A percentile compares a stretch with the other conserved stretches of the same genome.
phyloP scores from a whole-genome alignment of 257 asterid genomes.

The Scutellaria baicalensis region DNA sequence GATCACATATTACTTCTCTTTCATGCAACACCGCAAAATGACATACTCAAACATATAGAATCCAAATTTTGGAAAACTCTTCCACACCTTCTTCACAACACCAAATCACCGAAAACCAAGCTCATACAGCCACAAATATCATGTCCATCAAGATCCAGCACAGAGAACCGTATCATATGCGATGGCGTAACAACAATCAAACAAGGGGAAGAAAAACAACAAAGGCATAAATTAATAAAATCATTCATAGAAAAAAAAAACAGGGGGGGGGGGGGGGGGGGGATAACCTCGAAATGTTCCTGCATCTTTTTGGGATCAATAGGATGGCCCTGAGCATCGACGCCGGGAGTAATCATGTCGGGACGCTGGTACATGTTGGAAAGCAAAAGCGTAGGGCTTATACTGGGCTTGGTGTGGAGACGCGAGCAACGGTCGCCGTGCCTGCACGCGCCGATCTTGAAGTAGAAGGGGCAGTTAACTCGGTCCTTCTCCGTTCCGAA shows the following conservation, averaged over 20 bases:
- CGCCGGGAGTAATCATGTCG: slow-evolving; percentile 96
- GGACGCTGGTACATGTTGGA: slow-evolving; percentile 97
- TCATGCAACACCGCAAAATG: neutral
- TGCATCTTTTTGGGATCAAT: slow-evolving; percentile 76
- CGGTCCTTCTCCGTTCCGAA: slow-evolving; percentile 91
- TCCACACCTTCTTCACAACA: neutral
- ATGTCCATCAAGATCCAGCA: neutral
- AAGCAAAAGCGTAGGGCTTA: slow-evolving; percentile 78
- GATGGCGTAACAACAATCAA: neutral
- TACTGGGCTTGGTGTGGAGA: slow-evolving; percentile 89
- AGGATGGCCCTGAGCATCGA: slow-evolving; percentile 80
- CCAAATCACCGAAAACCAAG: neutral
- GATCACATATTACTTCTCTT: neutral
- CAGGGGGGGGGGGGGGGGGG: neutral
- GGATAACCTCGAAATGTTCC: slow-evolving; percentile 75
- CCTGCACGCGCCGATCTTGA: slow-evolving; percentile 95
- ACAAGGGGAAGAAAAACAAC: neutral
- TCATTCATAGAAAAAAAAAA: neutral
- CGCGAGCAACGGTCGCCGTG: slow-evolving; percentile 98
- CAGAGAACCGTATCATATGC: neutral
- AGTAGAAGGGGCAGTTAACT: slow-evolving; percentile 93
- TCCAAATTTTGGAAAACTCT: neutral
- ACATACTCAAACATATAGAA: neutral
- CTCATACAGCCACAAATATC: neutral
- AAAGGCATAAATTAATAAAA: neutral